Conservation (phyloP, 495 filamentous ascomycete species). For the Trichoderma gamsii region DNA sequence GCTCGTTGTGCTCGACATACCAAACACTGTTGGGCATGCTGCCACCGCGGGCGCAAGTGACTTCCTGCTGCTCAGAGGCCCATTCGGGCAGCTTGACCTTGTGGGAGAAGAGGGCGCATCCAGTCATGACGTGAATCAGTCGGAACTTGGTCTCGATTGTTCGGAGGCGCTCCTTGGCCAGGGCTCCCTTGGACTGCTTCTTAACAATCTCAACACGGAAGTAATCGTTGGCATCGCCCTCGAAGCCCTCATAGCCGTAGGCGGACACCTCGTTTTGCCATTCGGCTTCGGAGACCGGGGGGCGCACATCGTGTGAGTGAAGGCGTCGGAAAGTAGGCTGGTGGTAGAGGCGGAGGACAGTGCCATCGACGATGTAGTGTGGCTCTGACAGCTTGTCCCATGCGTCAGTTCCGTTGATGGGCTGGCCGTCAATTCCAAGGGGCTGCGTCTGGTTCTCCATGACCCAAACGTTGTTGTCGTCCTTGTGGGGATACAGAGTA, state of each 20-base stretch:
- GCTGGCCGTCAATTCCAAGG: slow-evolving; percentile 61
- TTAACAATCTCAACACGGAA: slow-evolving; percentile 95
- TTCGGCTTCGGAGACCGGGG: slow-evolving; percentile 93
- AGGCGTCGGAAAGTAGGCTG: slow-evolving; percentile 74
- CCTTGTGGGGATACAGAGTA: slow-evolving; percentile 97
- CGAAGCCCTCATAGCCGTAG: slow-evolving; percentile 95
- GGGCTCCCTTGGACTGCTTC: slow-evolving; percentile 71
- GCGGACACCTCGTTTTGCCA: slow-evolving; percentile 99
- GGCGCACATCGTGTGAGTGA: slow-evolving; percentile 94
- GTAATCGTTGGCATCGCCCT: slow-evolving; percentile 92
- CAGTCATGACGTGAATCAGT: slow-evolving; percentile 92
- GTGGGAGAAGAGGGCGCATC: slow-evolving; percentile 93
- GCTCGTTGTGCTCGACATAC: slow-evolving; percentile 88
- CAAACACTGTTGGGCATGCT: slow-evolving; percentile 94
- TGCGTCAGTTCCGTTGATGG: slow-evolving; percentile 70
- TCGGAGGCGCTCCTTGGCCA: slow-evolving; percentile 76
- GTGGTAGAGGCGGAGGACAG: slow-evolving; percentile 77
- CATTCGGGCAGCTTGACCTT: slow-evolving; percentile 97
- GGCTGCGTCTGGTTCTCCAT: slow-evolving; percentile 95
- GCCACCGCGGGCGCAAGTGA: slow-evolving; percentile 89
- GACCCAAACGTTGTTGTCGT: slow-evolving; percentile 93
- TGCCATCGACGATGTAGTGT: slow-evolving; percentile 70
- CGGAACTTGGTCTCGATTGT: slow-evolving; percentile 97
- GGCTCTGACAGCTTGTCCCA: slow-evolving; percentile 71
- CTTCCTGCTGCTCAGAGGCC: slow-evolving; percentile 96